Evolutionary conservation across 257 asterid genomes (phyloP).

Genomic region (Nicotiana benthamiana): DNA sequence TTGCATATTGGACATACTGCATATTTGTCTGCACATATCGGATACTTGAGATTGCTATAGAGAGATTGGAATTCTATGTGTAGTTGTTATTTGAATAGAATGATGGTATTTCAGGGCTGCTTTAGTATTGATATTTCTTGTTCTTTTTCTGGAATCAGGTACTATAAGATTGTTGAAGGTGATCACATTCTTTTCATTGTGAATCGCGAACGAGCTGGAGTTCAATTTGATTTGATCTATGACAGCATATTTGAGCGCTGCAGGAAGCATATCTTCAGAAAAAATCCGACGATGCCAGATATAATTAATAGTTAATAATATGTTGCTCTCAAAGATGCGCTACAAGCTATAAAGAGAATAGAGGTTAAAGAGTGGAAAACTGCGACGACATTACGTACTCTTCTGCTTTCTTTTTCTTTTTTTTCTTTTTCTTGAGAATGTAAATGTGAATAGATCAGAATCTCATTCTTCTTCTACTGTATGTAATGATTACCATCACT

Average conservation of each 20-base stretch:
- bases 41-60: background rate
- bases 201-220: conserved; percentile 90
- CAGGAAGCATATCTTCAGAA: conserved; percentile 78
- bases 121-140: background rate
- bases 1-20: background rate
- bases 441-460: conserved; percentile 10
- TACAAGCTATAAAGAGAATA: background rate
- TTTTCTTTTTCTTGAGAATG: background rate
- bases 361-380: background rate
- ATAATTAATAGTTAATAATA: conserved; percentile 20
- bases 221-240: conserved; percentile 79
- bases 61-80: background rate
- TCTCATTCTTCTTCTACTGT: background rate
- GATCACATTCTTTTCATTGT: conserved; percentile 89
- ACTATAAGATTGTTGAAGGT: conserved; percentile 86
- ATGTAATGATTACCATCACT: background rate
- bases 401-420: background rate
- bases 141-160: conserved; percentile 39
- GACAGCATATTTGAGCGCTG: conserved; percentile 92
- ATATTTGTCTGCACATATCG: background rate
- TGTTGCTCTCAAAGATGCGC: background rate
- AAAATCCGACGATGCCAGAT: conserved; percentile 50
- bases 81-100: background rate
- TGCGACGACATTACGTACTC: background rate
- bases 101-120: background rate